Base-by-base conservation (phyloP, 2,329 filamentous ascomycete genomes). In the Fusarium devonianum region DNA sequence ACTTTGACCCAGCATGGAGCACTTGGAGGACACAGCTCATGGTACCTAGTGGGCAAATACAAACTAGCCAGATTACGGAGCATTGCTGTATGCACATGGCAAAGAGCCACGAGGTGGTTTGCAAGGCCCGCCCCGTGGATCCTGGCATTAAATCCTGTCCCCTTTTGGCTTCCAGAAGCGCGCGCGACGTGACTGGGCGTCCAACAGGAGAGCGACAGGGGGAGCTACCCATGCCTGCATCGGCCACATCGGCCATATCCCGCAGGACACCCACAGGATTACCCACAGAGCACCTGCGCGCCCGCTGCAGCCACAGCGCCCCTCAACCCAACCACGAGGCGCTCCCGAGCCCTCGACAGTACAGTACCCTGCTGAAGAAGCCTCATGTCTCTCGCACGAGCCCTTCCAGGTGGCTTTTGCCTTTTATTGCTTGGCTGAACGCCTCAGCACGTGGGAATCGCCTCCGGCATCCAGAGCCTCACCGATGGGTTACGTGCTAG, bases 361-460 rank as follows among this genome's bases (percentile, higher is more conserved):
- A 19, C 26, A 4, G 21, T 4, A 17, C 14, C 34, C 19, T 39
- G 42, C 34, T 34, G 39, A 34, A n/a, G n/a, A n/a, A 51, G 48
- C 38, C 21, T 53, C 21, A 44, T 43, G 40, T 44, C 54, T 52
- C 50, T 22, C 55, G 50, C 51, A 39, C 48, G 39, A 58, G 51
- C 32, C 53, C 32, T 45, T 49, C 19, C 12, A 25, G 23, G 28
- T 35, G 40, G 33, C 38, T 37, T 33, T 16, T 21, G 3, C 40
- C 26, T 26, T 21, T 21, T 25, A 22, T 13, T 16, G 22, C 25
- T 21, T 14, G n/a, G 17, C 17, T 17, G 12, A 12, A 22, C 26
- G 42, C 37, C 25, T 36, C 32, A 23, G 36, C 30, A 36, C 11
- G 39, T 25, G 29, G 29, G 5, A 12, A 7, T 33, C 21, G 16